A percentile compares a stretch with the other conserved stretches of the same genome.
Conservation (phyloP, 2,329 filamentous ascomycete genomes). For the Hawksworthiomyces lignivorus region DNA sequence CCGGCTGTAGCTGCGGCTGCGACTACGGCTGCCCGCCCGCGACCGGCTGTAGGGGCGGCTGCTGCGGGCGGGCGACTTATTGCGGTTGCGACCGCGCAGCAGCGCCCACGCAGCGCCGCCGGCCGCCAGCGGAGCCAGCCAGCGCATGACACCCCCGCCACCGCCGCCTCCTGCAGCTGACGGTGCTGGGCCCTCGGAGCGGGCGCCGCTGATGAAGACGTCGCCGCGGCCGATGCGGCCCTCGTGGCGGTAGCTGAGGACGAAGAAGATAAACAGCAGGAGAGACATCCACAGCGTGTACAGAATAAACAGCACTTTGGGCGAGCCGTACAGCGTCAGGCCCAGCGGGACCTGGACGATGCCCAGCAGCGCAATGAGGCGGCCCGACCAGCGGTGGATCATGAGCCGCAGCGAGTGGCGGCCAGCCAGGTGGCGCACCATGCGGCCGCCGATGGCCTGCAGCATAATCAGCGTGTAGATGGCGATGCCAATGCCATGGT, state of each 20-base stretch:
- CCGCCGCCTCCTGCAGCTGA: too few species aligned
- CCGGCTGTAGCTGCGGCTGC: conserved; percentile 19
- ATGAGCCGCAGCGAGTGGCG: conserved; percentile 46
- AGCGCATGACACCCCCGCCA: conserved; percentile 29
- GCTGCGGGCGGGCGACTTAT: conserved; percentile 23
- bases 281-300: conserved; percentile 72
- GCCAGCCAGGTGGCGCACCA: conserved; percentile 47
- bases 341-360: conserved; percentile 84
- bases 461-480: conserved; percentile 66
- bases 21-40: conserved; percentile 27
- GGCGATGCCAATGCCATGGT: conserved; percentile 76
- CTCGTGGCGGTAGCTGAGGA: conserved; percentile 64
- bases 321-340: conserved; percentile 85
- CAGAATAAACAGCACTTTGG: conserved; percentile 74
- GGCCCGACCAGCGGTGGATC: conserved; percentile 84
- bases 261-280: conserved; percentile 68
- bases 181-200: conserved; percentile 40
- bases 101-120: conserved; percentile 43
- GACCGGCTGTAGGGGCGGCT: conserved; percentile 26
- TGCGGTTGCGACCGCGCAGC: conserved; percentile 34
- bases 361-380: conserved; percentile 69
- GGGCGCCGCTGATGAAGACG: conserved; percentile 50
- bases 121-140: conserved; percentile 47
- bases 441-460: conserved; percentile 61
- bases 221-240: conserved; percentile 35